Conservation (phyloP, 2,329 filamentous ascomycete genomes). For the Colletotrichum higginsianum region DNA sequence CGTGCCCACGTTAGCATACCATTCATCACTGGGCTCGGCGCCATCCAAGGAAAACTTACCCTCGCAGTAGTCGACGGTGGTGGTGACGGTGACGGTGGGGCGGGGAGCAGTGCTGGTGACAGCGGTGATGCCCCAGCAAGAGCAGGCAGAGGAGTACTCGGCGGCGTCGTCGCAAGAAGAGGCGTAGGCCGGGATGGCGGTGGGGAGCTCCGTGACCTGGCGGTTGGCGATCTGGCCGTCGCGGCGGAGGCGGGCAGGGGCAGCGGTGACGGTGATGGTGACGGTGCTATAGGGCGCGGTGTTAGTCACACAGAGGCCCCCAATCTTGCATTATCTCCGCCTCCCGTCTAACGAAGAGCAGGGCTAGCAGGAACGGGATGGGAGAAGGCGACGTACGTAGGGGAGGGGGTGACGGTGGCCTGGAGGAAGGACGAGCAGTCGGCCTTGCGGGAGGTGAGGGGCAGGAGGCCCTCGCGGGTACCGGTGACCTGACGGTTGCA, state of each 20-base stretch:
- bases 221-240: conserved; percentile 45
- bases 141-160: conserved; percentile 60
- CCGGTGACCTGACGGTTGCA: conserved; percentile 63
- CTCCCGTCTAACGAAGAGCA: neutral
- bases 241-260: conserved; percentile 50
- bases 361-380: neutral
- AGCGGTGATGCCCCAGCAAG: conserved; percentile 61
- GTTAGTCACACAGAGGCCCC: conserved; percentile 36
- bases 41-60: conserved; percentile 33
- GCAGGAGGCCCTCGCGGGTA: conserved; percentile 55
- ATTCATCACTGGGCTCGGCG: too few species aligned
- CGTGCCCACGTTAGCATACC: neutral
- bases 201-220: conserved; percentile 52
- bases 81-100: conserved; percentile 59
- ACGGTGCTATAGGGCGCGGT: conserved; percentile 50
- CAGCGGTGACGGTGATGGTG: conserved; percentile 56
- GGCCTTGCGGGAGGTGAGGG: conserved; percentile 54
- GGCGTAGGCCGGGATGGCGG: conserved; percentile 58
- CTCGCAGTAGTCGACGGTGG: conserved; percentile 59
- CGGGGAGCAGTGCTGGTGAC: conserved; percentile 54
- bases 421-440: conserved; percentile 59
- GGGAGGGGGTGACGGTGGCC: conserved; percentile 57
- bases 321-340: neutral
- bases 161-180: conserved; percentile 52
- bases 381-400: conserved; percentile 52